Conservation (phyloP, 805 yeast species). For the Pichia rugopelliculosa region DNA sequence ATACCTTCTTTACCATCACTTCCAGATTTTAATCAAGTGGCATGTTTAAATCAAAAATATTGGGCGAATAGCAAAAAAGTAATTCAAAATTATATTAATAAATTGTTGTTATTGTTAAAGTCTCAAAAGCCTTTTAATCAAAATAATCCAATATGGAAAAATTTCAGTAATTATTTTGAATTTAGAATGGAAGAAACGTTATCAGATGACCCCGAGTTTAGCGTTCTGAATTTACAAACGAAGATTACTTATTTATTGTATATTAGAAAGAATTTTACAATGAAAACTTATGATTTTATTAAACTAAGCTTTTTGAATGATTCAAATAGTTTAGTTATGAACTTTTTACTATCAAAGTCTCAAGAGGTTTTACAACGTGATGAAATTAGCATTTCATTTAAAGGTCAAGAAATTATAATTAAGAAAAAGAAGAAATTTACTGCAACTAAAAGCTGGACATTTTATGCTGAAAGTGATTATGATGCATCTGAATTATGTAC, state of each 20-base stretch:
- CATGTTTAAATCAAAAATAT: constrained; percentile 23
- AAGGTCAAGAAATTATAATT: constrained; percentile 22
- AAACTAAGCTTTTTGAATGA: constrained; percentile 5
- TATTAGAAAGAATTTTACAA: constrained; percentile 17
- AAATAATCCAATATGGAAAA: constrained; percentile 19
- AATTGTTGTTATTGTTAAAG: constrained; percentile 13
- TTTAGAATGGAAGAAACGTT: constrained; percentile 12
- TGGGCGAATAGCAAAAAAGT: constrained; percentile 30
- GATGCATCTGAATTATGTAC: constrained; percentile 36
- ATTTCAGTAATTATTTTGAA: constrained; percentile 23
- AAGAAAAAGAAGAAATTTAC: constrained; percentile 27
- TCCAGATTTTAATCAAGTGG: constrained; percentile 24
- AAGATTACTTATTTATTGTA: constrained; percentile 17
- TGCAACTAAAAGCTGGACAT: constrained; percentile 30
- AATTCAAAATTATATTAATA: constrained; percentile 25
- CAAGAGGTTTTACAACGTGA: constrained; percentile 18
- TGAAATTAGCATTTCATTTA: constrained; percentile 20
- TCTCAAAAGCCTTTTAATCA: constrained; percentile 8
- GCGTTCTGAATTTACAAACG: constrained; percentile 10
- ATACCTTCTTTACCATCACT: constrained; percentile 21
- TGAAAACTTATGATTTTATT: constrained; percentile 13
- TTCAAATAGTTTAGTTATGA: constrained; percentile 2
- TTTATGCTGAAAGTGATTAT: constrained; percentile 72
- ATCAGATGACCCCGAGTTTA: constrained; percentile 3
- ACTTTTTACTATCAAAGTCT: constrained; percentile 9